Evolutionary conservation across 176 grass and related monocot species (phyloP), one percentile per base, ranked within the genome.

Genomic region (Raddia distichophylla): DNA sequence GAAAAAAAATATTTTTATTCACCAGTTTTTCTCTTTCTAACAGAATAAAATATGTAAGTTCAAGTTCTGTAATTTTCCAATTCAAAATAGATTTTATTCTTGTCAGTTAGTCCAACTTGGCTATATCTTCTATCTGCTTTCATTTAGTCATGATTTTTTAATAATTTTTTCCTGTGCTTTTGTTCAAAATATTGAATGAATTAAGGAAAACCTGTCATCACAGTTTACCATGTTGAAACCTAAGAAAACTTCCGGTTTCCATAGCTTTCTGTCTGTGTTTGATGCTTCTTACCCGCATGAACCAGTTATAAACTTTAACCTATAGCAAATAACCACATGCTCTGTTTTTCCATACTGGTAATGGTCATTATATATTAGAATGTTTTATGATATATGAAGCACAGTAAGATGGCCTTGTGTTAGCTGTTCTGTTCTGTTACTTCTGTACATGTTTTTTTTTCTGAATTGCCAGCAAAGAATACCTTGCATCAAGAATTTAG

Each of bases 161-260:
- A 16, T 59, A 64, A 40, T 40, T 15, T 43, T 64, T 72, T 84
- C 37, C 5, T 68, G 40, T 52, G 10, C 56, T 75, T 18, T 48
- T 87, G 59, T 27, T 11, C 71, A 70, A 82, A 81, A 57, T 27
- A 27, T 48, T 47, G 51, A 47, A 68, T 27, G 2, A 18, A 64
- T 55, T 15, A 55, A 55, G 7, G 53, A 14, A 55, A 55, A 55
- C 53, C 53, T 55, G 53, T 55, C 53, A 37, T 48, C 45, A 37
- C 5, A 18, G 51, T 45, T 64, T 78, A 9, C 48, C 15, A 35
- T 64, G 60, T 32, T 50, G 75, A 12, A 77, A 37, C 14, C 60
- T 77, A 22, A 33, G 45, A 48, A 33, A 77, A 17, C 22, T 64
- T 20, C 27, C 20, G 32, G 12, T 76, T 76, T 64, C 64, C 22